Base-by-base conservation (phyloP, 2,329 filamentous ascomycete species). In the Madurella mycetomatis region DNA sequence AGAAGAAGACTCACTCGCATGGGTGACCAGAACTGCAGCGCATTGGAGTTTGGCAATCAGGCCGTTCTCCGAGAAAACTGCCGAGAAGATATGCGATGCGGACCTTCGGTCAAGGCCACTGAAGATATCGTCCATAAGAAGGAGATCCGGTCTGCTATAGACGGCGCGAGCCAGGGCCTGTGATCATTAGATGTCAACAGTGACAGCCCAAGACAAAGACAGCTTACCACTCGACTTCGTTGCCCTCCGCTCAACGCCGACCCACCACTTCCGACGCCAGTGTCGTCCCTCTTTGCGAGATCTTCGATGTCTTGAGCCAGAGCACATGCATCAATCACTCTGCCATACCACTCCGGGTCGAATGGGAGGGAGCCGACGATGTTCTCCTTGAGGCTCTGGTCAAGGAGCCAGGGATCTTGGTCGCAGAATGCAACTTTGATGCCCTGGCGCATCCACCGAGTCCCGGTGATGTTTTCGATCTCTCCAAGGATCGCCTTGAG, bases 181-280 rank as follows among this genome's bases (percentile, higher is more conserved):
- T 15, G 13, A n/a, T 2, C 25, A 25, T 41, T 16, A 50, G 37
- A 13, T 25, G 4, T 25, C 25, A 25, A 25, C 25, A 25, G 25
- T 18, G 16, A n/a, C 1, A 2, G 9, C 7, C 5, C 39, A n/a
- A 31, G 3, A 34, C 7, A 4, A 11, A n/a, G 5, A 37, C 2
- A 17, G 65, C 68, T 53, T 62, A 74, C 72, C 25, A 75, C 63
- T 40, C 73, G 65, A 30, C 74, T 71, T 41, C 67, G 72, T 51
- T 78, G 75, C 1, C 75, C 75, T 37, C 75, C 75, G 40, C 73
- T 76, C 1, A 78, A 58, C 5, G 65, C 68, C 8, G 74, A 64
- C 1, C 75, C 75, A 7, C 69, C 67, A n/a, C 67, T 71, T 2
- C 75, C 74, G 50, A 76, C 67, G 13, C 68, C 55, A 0, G 71